These are phyloP conservation scores for Fusarium brevicatenulatum DNA, from an alignment of 2,329 filamentous ascomycete species.

Conservation along the genomic window DNA sequence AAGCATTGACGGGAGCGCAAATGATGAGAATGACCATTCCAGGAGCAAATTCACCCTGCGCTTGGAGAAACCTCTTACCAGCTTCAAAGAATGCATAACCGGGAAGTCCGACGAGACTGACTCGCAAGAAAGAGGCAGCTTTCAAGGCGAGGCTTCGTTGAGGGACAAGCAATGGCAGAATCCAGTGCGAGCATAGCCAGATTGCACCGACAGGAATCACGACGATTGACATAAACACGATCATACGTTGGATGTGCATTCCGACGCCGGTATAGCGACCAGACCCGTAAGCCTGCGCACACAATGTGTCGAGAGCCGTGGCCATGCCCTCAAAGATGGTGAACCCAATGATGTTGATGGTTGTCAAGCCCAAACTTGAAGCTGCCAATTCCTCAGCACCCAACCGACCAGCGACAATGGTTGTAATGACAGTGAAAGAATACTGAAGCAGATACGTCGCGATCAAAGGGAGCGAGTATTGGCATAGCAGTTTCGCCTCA, in stretches of 20 bases:
- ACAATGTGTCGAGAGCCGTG: constrained; percentile 44
- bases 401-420: constrained; percentile 63
- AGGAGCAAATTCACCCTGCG: constrained; percentile 63
- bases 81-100: constrained; percentile 66
- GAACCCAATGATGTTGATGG: constrained; percentile 65
- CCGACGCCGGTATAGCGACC: constrained; percentile 60
- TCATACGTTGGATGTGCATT: constrained; percentile 64
- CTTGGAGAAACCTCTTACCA: constrained; percentile 65
- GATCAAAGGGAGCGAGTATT: constrained; percentile 57
- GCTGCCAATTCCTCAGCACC: constrained; percentile 64
- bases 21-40: constrained; percentile 60
- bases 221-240: constrained; percentile 59
- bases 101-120: constrained; percentile 61
- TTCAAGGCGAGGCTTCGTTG: constrained; percentile 59
- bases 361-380: constrained; percentile 62
- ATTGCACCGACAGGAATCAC: constrained; percentile 60
- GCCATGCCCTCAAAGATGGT: constrained; percentile 52
- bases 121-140: constrained; percentile 60
- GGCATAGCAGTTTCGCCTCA: constrained; percentile 32
- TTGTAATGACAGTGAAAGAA: constrained; percentile 62
- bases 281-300: constrained; percentile 46
- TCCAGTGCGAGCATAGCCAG: constrained; percentile 61
- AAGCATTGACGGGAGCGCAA: constrained; percentile 59
- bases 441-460: constrained; percentile 65
- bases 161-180: constrained; percentile 58